Evolutionary conservation across 1,284 basidiomycete genomes (phyloP).

Genomic region (Agaricales sp.): DNA sequence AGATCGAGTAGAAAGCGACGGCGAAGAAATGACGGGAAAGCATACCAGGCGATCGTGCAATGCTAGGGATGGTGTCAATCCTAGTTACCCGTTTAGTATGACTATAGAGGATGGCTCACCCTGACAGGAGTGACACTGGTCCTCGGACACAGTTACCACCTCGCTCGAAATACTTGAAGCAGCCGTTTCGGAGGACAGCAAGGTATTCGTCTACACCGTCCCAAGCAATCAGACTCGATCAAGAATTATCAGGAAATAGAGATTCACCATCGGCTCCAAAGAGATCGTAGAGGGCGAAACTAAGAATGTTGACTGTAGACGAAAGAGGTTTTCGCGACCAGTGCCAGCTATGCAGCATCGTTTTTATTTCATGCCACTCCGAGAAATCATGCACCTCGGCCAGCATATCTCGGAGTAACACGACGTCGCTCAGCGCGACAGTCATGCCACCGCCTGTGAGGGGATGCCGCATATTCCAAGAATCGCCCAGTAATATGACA

Average conservation of each 20-base stretch:
- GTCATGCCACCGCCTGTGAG: conserved; percentile 97
- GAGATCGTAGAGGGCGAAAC: conserved; percentile 84
- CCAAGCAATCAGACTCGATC: conserved; percentile 6
- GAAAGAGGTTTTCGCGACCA: conserved; percentile 77
- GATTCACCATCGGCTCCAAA: conserved; percentile 78
- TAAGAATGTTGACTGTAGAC: conserved; percentile 84
- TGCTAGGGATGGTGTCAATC: conserved; percentile 24
- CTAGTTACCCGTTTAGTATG: background rate
- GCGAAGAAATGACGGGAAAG: conserved; percentile 92
- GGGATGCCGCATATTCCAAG: conserved; percentile 99
- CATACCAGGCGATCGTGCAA: conserved; percentile 67
- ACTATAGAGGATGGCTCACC: conserved; percentile 33
- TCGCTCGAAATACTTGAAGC: conserved; percentile 95
- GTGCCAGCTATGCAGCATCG: conserved; percentile 64
- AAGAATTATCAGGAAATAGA: conserved; percentile 7
- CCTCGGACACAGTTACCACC: conserved; percentile 87
- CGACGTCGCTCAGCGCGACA: conserved; percentile 80
- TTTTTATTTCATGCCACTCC: conserved; percentile 56
- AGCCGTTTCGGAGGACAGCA: conserved; percentile 81
- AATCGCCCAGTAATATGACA: conserved; percentile 85
- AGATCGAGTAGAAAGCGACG: conserved; percentile 92
- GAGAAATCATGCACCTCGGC: conserved; percentile 34
- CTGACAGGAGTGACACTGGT: conserved; percentile 82
- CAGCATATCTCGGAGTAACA: conserved; percentile 61
- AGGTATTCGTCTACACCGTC: conserved; percentile 56